Evolutionary conservation across 2,329 filamentous ascomycete species (phyloP).

Genomic region (Epicoccum sorghinum): DNA sequence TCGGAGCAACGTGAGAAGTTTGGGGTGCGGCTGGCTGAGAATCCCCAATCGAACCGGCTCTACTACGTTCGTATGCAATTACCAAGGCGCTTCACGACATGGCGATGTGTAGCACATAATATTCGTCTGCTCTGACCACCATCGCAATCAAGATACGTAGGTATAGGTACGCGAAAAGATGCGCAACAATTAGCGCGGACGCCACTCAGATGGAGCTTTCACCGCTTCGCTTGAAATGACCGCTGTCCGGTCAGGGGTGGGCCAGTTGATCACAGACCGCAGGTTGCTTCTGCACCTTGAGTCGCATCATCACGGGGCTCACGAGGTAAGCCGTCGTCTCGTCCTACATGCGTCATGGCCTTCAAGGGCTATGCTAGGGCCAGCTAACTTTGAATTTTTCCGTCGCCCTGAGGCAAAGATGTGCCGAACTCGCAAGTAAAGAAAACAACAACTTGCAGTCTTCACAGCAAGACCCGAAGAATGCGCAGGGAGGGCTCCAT

Average conservation of each 20-base stretch:
- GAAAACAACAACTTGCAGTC: constrained; percentile 4
- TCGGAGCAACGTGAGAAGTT: neutral
- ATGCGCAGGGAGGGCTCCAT: neutral
- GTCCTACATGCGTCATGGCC: constrained; percentile 32
- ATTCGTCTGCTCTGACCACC: constrained; percentile 17
- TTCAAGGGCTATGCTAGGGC: constrained; percentile 19
- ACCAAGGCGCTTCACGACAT: neutral
- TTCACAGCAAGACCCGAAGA: constrained; percentile 1
- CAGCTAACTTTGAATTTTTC: constrained; percentile 21
- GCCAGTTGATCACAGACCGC: constrained; percentile 27
- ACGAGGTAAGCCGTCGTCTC: constrained; percentile 22
- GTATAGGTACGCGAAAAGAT: constrained; percentile 10
- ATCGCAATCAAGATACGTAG: neutral
- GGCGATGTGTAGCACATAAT: constrained; percentile 13
- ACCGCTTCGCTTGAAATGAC: constrained; percentile 36
- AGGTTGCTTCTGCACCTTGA: constrained; percentile 27
- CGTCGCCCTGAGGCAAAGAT: constrained; percentile 11
- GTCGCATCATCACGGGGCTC: constrained; percentile 28
- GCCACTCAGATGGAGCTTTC: constrained; percentile 35
- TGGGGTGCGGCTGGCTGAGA: neutral
- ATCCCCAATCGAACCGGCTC: neutral
- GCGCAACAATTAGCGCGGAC: constrained; percentile 14
- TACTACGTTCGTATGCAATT: too few relatives aligned
- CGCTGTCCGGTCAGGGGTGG: constrained; percentile 26
- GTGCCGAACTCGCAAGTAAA: constrained; percentile 8